Conservation (phyloP, 768 basidiomycete genomes). For the Boletus vinaceobasis region DNA sequence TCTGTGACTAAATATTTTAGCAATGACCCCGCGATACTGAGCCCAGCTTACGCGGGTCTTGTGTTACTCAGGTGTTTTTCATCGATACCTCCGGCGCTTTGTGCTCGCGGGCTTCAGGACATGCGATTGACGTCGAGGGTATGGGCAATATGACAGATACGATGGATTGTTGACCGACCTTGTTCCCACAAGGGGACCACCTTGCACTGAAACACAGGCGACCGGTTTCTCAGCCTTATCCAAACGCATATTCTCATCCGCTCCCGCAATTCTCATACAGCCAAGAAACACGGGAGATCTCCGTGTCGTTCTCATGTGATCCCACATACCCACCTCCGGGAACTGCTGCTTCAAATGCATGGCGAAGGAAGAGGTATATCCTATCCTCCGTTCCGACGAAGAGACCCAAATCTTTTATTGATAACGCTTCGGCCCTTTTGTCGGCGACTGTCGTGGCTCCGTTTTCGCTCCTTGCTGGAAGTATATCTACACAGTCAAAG, state of each 20-base stretch:
- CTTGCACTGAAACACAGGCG: slow-evolving; percentile 75
- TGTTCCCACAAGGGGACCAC: slow-evolving; percentile 45
- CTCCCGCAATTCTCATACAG: slow-evolving; percentile 68
- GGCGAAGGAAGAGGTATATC: slow-evolving; percentile 60
- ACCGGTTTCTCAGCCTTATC: slow-evolving; percentile 73
- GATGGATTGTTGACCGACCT: slow-evolving; percentile 5
- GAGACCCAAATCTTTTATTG: slow-evolving; percentile 65
- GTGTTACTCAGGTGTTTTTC: slow-evolving; percentile 67
- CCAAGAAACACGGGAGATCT: slow-evolving; percentile 52
- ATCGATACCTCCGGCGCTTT: slow-evolving; percentile 73
- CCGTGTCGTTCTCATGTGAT: slow-evolving; percentile 57
- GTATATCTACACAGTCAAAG: slow-evolving; percentile 27
- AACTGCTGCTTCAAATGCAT: slow-evolving; percentile 38
- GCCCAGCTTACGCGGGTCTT: neutral
- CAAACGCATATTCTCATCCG: slow-evolving; percentile 74
- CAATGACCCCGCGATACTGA: neutral
- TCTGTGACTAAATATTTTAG: slow-evolving; percentile 18
- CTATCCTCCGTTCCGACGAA: slow-evolving; percentile 64
- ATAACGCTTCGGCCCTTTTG: slow-evolving; percentile 67
- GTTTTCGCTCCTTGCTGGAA: slow-evolving; percentile 50
- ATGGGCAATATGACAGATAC: slow-evolving; percentile 9
- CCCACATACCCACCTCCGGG: slow-evolving; percentile 53
- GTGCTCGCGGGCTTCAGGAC: slow-evolving; percentile 75
- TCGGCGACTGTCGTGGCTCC: slow-evolving; percentile 58
- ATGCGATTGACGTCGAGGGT: slow-evolving; percentile 82